Base-by-base conservation (phyloP, 129 eudicot species). In the Glebionis coronaria region DNA sequence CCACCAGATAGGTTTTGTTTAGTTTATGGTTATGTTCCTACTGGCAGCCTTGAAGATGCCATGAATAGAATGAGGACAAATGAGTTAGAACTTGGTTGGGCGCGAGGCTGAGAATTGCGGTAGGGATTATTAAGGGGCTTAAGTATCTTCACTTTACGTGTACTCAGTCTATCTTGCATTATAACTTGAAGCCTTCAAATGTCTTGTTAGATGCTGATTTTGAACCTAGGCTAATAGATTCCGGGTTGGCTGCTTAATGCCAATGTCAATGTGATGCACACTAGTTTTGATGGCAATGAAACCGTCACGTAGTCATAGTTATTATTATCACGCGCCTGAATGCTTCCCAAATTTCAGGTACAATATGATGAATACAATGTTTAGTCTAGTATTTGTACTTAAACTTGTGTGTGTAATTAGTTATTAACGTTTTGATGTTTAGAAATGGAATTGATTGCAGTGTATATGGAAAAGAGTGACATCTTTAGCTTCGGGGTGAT, bases 401-500 rank as follows among this genome's bases (percentile, higher is more conserved):
- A n/a, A n/a, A n/a, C n/a, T n/a, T n/a, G n/a, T n/a, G n/a, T n/a
- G 25, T 23, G 25, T 23, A 0, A 23, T 23, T 23, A 23, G 25
- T 23, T 23, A 23, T 23, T 23, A 23, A 23, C 1, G 25, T 23
- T 23, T 23, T 23, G 25, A 23, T 23, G 2, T 23, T 23, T 23
- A 2, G 1, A 23, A 23, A 23, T 23, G 25, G 25, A 23, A 0
- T 23, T 23, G 3, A 1, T 67, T 66, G 61, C 78, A 73, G 71
- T 69, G 81, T 88, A 74, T 88, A 91, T 67, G 0, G 90, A 85
- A 52, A 91, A 91, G 85, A 85, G 97, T 35, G 97, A 91, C 67
- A 72, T 88, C 15, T 91, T 73, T 80, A 85, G 97, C 87, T 91
- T 91, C 62, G 96, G 97, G 56, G 88, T 82, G 28, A 88, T 91